phyloP scores from a whole-genome alignment of 345 rosid species.

The Syzygium aqueum region DNA sequence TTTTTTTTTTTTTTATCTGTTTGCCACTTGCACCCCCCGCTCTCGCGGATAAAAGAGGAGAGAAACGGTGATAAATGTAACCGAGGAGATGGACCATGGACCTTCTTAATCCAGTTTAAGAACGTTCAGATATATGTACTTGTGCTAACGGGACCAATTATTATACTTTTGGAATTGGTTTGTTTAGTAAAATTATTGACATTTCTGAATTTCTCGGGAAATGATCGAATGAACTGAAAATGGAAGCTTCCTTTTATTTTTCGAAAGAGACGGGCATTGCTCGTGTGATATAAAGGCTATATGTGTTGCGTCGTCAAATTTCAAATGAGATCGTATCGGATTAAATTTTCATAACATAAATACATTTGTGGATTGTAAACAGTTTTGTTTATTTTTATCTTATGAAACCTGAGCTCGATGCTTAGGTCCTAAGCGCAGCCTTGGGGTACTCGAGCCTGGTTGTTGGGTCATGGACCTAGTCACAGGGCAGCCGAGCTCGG shows the following conservation, averaged over 20 bases:
- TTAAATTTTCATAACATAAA: neutral
- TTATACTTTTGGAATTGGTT: neutral
- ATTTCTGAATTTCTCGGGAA: neutral
- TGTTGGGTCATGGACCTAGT: neutral
- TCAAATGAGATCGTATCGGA: neutral
- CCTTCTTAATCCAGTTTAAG: neutral
- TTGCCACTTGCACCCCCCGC: neutral
- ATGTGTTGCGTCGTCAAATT: too few relatives aligned
- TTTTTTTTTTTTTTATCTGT: rapidly evolving
- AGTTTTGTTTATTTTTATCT: neutral
- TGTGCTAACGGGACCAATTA: neutral
- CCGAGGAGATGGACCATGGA: neutral
- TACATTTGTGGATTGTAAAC: neutral
- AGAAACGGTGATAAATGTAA: neutral
- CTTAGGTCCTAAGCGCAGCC: rapidly evolving
- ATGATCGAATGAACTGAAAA: too few relatives aligned
- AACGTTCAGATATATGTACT: neutral
- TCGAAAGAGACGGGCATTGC: neutral
- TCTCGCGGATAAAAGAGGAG: neutral
- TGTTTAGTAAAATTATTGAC: neutral
- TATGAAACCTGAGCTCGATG: neutral
- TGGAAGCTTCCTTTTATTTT: neutral
- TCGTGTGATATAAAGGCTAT: neutral
- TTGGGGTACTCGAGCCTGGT: rapidly evolving
- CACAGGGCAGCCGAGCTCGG: rapidly evolving